Evolutionary conservation across 140 eudicot species (phyloP).

Genomic region (Senecio squalidus): DNA sequence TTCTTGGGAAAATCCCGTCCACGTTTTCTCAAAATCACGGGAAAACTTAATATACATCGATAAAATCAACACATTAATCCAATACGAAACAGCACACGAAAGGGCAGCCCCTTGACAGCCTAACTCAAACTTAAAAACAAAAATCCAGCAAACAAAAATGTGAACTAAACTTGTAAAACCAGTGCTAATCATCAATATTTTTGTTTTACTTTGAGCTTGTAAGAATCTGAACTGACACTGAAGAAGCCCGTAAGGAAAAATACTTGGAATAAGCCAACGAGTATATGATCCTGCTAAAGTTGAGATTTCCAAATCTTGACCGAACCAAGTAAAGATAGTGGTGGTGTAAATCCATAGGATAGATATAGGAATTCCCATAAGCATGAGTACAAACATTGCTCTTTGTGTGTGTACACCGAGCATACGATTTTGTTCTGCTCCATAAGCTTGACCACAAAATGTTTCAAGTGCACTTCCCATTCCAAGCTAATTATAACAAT

Average conservation of each 20-base stretch:
- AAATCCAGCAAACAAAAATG: neutral
- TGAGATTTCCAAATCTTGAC: neutral
- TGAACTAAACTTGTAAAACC: neutral
- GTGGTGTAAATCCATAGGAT: neutral
- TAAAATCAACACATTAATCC: conserved; percentile 41
- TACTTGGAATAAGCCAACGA: neutral
- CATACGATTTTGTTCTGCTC: neutral
- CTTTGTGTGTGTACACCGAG: neutral
- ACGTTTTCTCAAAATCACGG: conserved; percentile 33
- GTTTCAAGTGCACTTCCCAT: no score
- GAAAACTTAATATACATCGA: conserved; percentile 38
- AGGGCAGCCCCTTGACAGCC: conserved; percentile 53
- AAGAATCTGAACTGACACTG: neutral
- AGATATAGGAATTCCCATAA: neutral
- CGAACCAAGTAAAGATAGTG: neutral
- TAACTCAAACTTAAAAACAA: conserved; percentile 11
- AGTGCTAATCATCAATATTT: neutral
- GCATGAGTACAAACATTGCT: neutral
- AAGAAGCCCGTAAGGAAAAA: neutral
- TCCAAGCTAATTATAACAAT: neutral
- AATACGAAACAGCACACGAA: conserved; percentile 35
- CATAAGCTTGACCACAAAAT: neutral
- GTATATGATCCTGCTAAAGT: neutral
- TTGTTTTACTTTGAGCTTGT: neutral
- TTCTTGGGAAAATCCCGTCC: conserved; percentile 43